phyloP scores from a whole-genome alignment of 495 filamentous ascomycete species.

The Schizothecium vesticola region DNA sequence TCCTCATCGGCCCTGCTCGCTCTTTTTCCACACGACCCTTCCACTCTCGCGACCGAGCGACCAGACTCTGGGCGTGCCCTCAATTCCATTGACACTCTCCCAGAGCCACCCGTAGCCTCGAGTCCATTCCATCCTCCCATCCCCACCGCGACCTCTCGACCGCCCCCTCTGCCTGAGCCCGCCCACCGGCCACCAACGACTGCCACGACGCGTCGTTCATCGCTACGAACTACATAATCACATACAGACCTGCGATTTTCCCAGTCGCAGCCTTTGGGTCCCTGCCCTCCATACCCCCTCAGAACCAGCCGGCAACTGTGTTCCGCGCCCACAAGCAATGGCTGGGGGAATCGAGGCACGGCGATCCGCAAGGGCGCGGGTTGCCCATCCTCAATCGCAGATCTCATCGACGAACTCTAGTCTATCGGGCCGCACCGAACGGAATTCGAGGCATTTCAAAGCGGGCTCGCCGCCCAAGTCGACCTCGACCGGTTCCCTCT shows the following conservation, averaged over 20 bases:
- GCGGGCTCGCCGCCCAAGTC: slow-evolving; percentile 67
- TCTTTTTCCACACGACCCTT: background rate
- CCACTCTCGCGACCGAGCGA: background rate
- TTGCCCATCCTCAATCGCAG: slow-evolving; percentile 69
- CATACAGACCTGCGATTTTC: background rate
- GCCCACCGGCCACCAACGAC: background rate
- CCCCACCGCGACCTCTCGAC: background rate
- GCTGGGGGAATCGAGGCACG: slow-evolving; percentile 60
- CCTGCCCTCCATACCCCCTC: background rate
- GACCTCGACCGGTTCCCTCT: slow-evolving; percentile 61
- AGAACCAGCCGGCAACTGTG: background rate
- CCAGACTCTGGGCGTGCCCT: background rate
- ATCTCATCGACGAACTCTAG: slow-evolving; percentile 76
- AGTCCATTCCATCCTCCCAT: background rate
- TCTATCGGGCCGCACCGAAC: slow-evolving; percentile 55
- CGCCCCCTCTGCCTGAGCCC: background rate
- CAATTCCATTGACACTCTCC: background rate
- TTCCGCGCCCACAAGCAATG: slow-evolving; percentile 35
- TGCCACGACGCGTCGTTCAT: background rate
- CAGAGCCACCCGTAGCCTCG: background rate
- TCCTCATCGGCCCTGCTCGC: background rate
- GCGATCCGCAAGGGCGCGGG: slow-evolving; percentile 87
- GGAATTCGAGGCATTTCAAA: slow-evolving; percentile 67
- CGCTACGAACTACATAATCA: background rate
- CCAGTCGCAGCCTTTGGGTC: background rate